Percentiles rank a stretch among this genome's conserved stretches.
These are phyloP conservation scores for Talinum fruticosum DNA, from an alignment of 148 eudicot genomes.

Conservation along the genomic window DNA sequence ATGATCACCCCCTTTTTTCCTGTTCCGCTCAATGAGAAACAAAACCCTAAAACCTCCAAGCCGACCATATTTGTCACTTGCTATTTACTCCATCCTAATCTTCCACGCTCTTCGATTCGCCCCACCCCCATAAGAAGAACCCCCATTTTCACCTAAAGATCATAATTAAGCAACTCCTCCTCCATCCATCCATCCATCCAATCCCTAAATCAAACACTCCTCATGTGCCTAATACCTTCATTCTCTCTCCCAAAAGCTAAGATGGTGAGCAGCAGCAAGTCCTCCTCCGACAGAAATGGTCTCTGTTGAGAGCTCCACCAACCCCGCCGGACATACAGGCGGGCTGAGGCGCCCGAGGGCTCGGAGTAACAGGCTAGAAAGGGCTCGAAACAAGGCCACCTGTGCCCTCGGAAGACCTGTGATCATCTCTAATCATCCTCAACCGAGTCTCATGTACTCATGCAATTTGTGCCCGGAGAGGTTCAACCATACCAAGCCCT, in stretches of 20 bases:
- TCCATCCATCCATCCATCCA: too few species aligned
- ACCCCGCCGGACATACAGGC: neutral
- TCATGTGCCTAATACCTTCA: neutral
- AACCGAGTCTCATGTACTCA: neutral
- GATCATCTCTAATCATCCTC: neutral
- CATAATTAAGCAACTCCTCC: neutral
- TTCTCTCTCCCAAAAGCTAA: neutral
- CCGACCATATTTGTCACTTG: constrained; percentile 1
- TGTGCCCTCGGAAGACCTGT: neutral
- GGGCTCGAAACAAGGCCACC: neutral
- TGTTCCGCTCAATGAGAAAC: neutral
- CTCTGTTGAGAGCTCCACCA: constrained; percentile 6
- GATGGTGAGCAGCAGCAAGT: neutral
- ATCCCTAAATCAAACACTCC: neutral
- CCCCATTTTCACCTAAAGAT: neutral
- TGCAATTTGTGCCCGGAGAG: constrained; percentile 8
- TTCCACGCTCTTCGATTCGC: neutral
- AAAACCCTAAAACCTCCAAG: neutral
- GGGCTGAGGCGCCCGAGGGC: neutral
- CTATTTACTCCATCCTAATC: constrained; percentile 5
- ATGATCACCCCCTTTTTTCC: constrained; percentile 1
- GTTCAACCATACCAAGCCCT: constrained; percentile 28
- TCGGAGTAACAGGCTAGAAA: neutral
- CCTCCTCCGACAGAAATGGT: neutral
- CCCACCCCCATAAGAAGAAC: neutral